Base-by-base conservation (phyloP, 441 rosid genomes). In the Brassica balearica region DNA sequence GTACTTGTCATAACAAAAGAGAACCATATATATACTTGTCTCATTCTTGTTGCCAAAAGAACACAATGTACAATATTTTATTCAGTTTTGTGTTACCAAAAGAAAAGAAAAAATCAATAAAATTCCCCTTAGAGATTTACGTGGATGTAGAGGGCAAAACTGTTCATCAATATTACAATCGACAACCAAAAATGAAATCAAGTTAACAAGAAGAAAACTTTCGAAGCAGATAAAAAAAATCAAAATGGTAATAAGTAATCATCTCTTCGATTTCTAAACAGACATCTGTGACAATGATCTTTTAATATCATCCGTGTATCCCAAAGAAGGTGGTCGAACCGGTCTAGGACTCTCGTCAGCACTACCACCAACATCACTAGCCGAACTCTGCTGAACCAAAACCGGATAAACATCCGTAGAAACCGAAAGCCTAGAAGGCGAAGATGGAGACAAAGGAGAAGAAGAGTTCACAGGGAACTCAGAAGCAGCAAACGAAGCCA, bases 401-500 rank as follows among this genome's bases (percentile, higher is more conserved):
- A 80, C 72, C 6, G 87, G 78, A 64, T 51, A 81, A 36, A 82
- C 69, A 76, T 86, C 88, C 1, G 82, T 82, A 8, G 75, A 53
- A 29, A 80, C 67, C 22, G 86, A 83, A 73, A 74, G 69, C 22
- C 77, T 25, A 67, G 86, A 81, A 65, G 82, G 71, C 22, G 84
- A 70, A 38, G 36, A 23, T n/a, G 87, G 83, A 0, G 86, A 82
- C 1, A 74, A 80, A 61, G 83, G 83, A 10, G 83, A 32, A 34
- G 83, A 46, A 6, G 76, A 75, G 34, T 64, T 77, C 4, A 91
- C 87, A 1, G 84, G 68, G 25, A 90, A 85, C 11, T 92, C 90
- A 48, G 79, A 73, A 63, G 96, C 89, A 0, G 92, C 66, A 32
- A 79, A 73, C 5, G 96, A 92, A 14, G 94, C 84, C 77, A 81